A percentile compares a stretch with the other conserved stretches of the same genome.
Conservation (phyloP, 331 rosid species). For the Erythrophleum ivorense region DNA sequence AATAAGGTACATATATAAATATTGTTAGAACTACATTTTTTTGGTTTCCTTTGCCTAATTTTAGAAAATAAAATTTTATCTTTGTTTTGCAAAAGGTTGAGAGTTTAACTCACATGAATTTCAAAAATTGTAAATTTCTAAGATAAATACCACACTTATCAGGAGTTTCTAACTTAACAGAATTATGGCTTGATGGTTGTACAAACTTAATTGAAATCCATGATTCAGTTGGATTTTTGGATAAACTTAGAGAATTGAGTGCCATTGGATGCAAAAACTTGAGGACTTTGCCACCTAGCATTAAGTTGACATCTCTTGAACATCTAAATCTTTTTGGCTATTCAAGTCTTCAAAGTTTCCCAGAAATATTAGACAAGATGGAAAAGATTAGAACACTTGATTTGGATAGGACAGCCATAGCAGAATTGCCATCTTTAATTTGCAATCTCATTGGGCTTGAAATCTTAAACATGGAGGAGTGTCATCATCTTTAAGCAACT, state of each 20-base stretch:
- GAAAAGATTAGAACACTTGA: background rate
- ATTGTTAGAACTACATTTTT: too few species aligned
- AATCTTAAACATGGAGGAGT: background rate
- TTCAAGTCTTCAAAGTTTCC: background rate
- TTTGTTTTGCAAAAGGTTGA: background rate
- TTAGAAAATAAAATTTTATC: too few species aligned
- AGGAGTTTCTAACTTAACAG: background rate
- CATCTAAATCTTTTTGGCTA: background rate
- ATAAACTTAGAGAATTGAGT: background rate
- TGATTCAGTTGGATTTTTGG: background rate
- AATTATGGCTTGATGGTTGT: background rate
- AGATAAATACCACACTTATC: background rate
- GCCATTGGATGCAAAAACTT: background rate
- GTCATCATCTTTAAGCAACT: background rate
- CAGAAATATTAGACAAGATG: background rate
- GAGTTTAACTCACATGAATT: background rate
- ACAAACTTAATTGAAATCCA: background rate
- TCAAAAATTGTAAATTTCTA: background rate
- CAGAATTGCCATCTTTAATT: slow-evolving; percentile 24
- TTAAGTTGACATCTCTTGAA: background rate
- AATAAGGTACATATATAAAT: background rate
- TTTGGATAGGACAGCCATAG: background rate
- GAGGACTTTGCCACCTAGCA: background rate
- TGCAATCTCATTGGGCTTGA: background rate
- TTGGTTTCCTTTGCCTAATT: too few species aligned